Evolutionary conservation across 108 stramenopile species (phyloP).

Genomic region (Nitzschia palea): DNA sequence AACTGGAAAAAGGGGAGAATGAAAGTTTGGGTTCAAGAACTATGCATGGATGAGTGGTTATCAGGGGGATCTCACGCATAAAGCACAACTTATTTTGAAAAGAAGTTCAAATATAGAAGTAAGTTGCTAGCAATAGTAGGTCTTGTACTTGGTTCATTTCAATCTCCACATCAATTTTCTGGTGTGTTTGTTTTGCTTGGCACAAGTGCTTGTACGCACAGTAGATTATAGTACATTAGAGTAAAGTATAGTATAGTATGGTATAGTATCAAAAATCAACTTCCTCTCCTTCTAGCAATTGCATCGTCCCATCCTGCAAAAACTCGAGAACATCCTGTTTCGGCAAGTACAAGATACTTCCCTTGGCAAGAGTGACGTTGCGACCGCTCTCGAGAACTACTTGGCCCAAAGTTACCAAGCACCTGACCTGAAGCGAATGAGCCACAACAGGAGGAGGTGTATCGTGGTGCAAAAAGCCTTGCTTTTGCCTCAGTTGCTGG

Average conservation of each 20-base stretch:
- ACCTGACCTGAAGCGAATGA: slow-evolving; percentile 81
- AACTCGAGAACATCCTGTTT: slow-evolving; percentile 86
- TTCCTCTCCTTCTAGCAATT: slow-evolving; percentile 83
- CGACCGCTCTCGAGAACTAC: slow-evolving; percentile 75
- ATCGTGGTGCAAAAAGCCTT: slow-evolving; percentile 48
- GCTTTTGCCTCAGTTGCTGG: slow-evolving; percentile 21
- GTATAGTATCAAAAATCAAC: slow-evolving; percentile 34
- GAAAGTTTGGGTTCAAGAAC: neutral
- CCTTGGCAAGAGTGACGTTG: slow-evolving; percentile 71
- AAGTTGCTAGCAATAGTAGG: too few relatives aligned
- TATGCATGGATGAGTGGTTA: too few relatives aligned
- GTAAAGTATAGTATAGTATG: too few relatives aligned
- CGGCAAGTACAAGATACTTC: slow-evolving; percentile 85
- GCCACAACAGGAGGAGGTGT: slow-evolving; percentile 36
- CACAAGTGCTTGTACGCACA: too few relatives aligned
- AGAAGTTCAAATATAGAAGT: too few relatives aligned
- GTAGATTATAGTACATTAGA: too few relatives aligned
- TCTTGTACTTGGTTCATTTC: too few relatives aligned
- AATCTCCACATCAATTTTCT: too few relatives aligned
- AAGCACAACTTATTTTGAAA: too few relatives aligned
- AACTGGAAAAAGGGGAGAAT: neutral
- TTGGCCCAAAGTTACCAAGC: slow-evolving; percentile 58
- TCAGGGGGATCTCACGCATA: too few relatives aligned
- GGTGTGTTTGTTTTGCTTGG: too few relatives aligned
- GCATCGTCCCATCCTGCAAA: slow-evolving; percentile 78